phyloP scores from a whole-genome alignment of 2,329 filamentous ascomycete species.

The Myriangium duriaei region DNA sequence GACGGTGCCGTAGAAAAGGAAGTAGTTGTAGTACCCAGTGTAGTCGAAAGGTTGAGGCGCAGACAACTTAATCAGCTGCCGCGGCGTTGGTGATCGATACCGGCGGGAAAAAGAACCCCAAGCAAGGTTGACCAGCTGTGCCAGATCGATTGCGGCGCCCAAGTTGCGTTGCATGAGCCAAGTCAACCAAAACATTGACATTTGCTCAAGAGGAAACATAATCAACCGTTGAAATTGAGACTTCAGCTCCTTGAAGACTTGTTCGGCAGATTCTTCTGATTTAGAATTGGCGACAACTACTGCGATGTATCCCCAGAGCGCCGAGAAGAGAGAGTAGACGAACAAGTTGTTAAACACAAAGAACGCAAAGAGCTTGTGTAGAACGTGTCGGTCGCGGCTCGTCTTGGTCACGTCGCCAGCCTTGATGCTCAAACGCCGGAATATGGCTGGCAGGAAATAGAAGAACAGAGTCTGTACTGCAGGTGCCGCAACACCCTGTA shows the following conservation, averaged over 20 bases:
- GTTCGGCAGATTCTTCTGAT: conserved; percentile 49
- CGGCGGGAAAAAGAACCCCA: conserved; percentile 75
- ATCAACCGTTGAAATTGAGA: conserved; percentile 45
- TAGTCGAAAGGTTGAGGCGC: conserved; percentile 91
- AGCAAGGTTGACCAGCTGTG: conserved; percentile 72
- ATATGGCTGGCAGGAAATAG: conserved; percentile 76
- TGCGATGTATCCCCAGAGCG: conserved; percentile 61
- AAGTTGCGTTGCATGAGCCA: conserved; percentile 88
- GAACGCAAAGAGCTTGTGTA: conserved; percentile 83
- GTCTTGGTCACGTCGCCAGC: conserved; percentile 88
- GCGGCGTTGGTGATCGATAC: conserved; percentile 75
- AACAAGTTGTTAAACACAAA: conserved; percentile 96
- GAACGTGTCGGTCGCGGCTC: conserved; percentile 79
- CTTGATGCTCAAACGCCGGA: conserved; percentile 70
- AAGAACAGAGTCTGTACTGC: conserved; percentile 81
- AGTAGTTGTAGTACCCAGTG: conserved; percentile 95
- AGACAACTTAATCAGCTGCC: conserved; percentile 82
- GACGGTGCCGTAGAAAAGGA: conserved; percentile 86
- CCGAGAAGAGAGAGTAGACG: conserved; percentile 84
- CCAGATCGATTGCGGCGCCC: conserved; percentile 85
- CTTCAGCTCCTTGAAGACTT: conserved; percentile 52
- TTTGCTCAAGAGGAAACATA: conserved; percentile 63
- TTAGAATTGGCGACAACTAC: conserved; percentile 49
- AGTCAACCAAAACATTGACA: conserved; percentile 88
- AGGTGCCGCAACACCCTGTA: conserved; percentile 85